Evolutionary conservation across 2,329 filamentous ascomycete genomes (phyloP), one percentile per base, ranked within the genome.

Genomic region (Aspergillus pseudonomiae): DNA sequence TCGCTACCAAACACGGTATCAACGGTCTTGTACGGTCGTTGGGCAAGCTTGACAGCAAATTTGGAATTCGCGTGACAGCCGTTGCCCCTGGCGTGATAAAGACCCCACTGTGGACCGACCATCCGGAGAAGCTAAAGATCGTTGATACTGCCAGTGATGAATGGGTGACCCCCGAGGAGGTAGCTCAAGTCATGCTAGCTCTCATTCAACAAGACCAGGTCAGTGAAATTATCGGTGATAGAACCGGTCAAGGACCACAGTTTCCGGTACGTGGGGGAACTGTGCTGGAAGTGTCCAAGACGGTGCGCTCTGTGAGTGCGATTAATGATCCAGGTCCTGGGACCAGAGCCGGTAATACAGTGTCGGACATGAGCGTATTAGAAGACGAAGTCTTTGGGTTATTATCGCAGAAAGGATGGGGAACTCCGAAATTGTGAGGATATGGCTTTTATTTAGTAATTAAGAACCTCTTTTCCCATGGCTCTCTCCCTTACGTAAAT

Each of bases 161-260:
- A 63, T 89, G 86, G 86, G 85, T 87, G 16, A 85, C 82, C n/a
- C 80, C 86, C 0, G 85, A 88, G 67, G 85, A 88, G 68, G 86
- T 89, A 0, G 86, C 85, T 0, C 79, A 83, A 48, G 84, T 83
- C 2, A 88, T 89, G 86, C 65, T 88, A 61, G 78, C 81, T 45
- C 82, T 85, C 62, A 75, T 87, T 43, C 83, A 85, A 65, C 83
- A 85, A 53, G 75, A 81, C 5, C 76, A 79, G 34, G 74, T 81
- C 26, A 73, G 73, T 62, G 71, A 75, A 63, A 73, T 71, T 26
- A 77, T 75, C 57, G 75, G 75, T 3, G 72, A 78, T 62, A 69
- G 68, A 41, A 67, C 68, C 11, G 73, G 73, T n/a, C 66, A 66
- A 26, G 76, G 71, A 1, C 67, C 62, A 7, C 71, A 73, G 48